Evolutionary conservation across 78 protist species (phyloP).

Genomic region (Chrysochromulina parva): DNA sequence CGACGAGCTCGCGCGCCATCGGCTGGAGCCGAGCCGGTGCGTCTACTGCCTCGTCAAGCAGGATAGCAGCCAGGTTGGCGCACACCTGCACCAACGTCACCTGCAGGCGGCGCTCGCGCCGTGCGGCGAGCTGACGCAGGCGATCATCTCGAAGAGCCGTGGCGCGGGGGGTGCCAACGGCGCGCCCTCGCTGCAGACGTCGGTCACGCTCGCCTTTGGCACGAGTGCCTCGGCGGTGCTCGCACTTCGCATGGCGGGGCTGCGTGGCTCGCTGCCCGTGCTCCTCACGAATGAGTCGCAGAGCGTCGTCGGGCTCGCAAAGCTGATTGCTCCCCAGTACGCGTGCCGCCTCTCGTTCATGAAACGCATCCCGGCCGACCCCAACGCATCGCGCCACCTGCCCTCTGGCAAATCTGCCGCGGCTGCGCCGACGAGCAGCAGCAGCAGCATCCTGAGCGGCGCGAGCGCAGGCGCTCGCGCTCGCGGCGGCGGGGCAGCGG

Average conservation of each 20-base stretch:
- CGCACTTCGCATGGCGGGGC: not conserved
- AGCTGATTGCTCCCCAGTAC: not conserved
- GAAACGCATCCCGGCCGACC: not conserved
- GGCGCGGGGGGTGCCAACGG: not conserved
- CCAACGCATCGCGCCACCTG: not conserved
- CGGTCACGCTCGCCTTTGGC: not conserved
- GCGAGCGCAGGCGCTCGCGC: no score
- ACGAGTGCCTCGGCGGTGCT: not conserved
- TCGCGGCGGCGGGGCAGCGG: no score
- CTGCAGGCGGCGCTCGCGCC: not conserved
- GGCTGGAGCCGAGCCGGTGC: not conserved
- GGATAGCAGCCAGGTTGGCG: not conserved
- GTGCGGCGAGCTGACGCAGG: not conserved
- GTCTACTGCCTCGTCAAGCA: not conserved
- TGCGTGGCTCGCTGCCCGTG: not conserved
- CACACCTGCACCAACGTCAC: not conserved
- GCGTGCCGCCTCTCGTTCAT: not conserved
- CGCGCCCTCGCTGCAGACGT: not conserved
- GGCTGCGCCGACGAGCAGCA: no score
- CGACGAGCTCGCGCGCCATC: not conserved
- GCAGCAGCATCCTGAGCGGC: no score
- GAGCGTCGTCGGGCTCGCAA: not conserved
- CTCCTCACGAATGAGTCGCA: not conserved
- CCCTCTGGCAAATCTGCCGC: no score
- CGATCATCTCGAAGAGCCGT: not conserved